Percentiles rank a stretch among this genome's conserved stretches.
Conservation (phyloP, 73 alveolate genomes). For the Paramecium pentaurelia region DNA sequence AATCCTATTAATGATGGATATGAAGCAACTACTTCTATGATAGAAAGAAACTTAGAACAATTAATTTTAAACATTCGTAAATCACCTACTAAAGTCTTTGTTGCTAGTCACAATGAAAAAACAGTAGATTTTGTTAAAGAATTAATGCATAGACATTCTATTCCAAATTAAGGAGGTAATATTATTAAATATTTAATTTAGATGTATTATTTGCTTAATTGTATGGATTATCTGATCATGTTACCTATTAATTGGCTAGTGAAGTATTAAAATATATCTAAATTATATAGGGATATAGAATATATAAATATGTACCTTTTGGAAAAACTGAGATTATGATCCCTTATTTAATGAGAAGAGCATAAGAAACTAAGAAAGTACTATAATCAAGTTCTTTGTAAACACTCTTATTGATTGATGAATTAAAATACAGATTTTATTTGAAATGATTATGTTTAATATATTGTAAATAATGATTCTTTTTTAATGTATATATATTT, state of each 20-base stretch:
- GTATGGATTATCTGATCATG: conserved; percentile 58
- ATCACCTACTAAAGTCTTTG: conserved; percentile 32
- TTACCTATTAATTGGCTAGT: conserved; percentile 48
- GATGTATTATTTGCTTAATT: conserved; percentile 49
- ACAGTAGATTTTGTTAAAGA: conserved; percentile 40
- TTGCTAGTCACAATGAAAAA: conserved; percentile 57
- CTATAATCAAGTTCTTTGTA: conserved; percentile 15
- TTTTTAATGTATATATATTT: not conserved
- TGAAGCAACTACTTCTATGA: conserved; percentile 56
- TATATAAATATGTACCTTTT: conserved; percentile 54
- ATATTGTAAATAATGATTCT: not conserved
- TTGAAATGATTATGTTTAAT: conserved; percentile 22
- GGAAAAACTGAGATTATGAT: conserved; percentile 62
- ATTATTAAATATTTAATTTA: not conserved
- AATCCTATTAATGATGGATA: conserved; percentile 61
- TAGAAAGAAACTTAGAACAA: conserved; percentile 49
- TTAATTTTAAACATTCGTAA: not conserved
- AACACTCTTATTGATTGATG: conserved; percentile 47
- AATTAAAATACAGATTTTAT: conserved; percentile 47
- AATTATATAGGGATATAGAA: conserved; percentile 22
- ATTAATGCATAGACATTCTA: not conserved
- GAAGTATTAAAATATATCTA: not conserved
- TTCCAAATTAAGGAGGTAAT: not conserved
- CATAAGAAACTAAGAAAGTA: conserved; percentile 52
- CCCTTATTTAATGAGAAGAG: conserved; percentile 63